phyloP scores from a whole-genome alignment of 768 basidiomycete genomes.

The Fibroporia radiculosa region DNA sequence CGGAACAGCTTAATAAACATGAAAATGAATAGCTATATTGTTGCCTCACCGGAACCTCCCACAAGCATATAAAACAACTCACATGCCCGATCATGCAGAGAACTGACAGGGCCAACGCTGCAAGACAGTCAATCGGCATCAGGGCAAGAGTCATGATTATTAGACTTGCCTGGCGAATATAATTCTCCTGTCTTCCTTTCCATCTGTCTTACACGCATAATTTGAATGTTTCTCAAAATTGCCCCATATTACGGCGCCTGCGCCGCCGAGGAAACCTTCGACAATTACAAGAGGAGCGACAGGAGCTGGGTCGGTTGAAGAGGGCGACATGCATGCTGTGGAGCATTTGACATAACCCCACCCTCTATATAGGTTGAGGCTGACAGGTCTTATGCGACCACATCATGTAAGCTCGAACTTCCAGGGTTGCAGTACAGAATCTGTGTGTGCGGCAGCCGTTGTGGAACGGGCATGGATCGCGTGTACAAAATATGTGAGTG shows the following conservation, averaged over 20 bases:
- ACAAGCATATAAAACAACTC: constrained; percentile 39
- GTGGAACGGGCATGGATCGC: too few species aligned
- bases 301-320: too few species aligned
- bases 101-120: constrained; percentile 45
- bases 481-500: too few species aligned
- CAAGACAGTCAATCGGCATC: constrained; percentile 4
- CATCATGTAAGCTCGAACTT: too few species aligned
- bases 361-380: too few species aligned
- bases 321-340: neutral
- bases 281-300: constrained; percentile 38
- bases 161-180: constrained; percentile 24
- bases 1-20: neutral
- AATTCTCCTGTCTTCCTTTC: constrained; percentile 14
- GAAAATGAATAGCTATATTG: neutral
- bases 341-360: too few species aligned
- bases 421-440: too few species aligned
- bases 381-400: too few species aligned
- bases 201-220: constrained; percentile 10
- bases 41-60: constrained; percentile 35
- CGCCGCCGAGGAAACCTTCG: constrained; percentile 37
- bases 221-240: constrained; percentile 29
- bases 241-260: constrained; percentile 33
- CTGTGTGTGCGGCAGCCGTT: too few species aligned
- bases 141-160: neutral
- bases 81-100: constrained; percentile 45